Conservation (phyloP, 306 rosid genomes). For the Rosa lucieae region DNA sequence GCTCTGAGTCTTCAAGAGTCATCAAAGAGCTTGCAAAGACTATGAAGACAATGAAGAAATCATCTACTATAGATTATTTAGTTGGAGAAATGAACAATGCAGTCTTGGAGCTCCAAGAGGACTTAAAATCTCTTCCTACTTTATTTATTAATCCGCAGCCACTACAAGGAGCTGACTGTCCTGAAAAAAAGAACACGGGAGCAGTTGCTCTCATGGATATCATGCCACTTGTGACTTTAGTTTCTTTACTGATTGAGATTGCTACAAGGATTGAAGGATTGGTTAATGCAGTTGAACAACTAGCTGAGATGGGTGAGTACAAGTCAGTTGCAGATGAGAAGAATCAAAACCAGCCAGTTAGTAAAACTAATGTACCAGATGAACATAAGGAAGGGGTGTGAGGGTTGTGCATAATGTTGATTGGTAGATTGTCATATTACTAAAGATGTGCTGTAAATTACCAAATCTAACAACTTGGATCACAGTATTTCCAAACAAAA, state of each 20-base stretch:
- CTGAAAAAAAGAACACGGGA: constrained; percentile 16
- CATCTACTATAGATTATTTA: constrained; percentile 42
- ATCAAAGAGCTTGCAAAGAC: constrained; percentile 55
- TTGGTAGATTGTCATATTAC: neutral
- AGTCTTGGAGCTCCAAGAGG: constrained; percentile 48
- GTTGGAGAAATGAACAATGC: constrained; percentile 56
- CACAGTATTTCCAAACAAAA: neutral
- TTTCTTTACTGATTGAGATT: constrained; percentile 62
- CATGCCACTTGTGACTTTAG: constrained; percentile 56
- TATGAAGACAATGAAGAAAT: constrained; percentile 60
- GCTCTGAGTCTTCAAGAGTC: constrained; percentile 42
- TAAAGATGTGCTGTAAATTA: constrained; percentile 6
- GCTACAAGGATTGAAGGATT: constrained; percentile 54
- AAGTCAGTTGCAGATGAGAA: constrained; percentile 8
- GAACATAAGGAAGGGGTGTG: constrained; percentile 1
- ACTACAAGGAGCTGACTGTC: constrained; percentile 5
- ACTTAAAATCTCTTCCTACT: constrained; percentile 47
- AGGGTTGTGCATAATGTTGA: constrained; percentile 4
- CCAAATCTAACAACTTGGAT: constrained; percentile 4
- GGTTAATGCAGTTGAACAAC: constrained; percentile 52
- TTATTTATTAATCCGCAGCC: constrained; percentile 13
- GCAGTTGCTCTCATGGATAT: constrained; percentile 46
- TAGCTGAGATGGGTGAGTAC: constrained; percentile 50
- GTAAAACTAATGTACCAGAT: neutral
- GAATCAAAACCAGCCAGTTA: constrained; percentile 16